Base-by-base conservation (phyloP, 75 land plant species). In the Cryptomeria japonica region DNA sequence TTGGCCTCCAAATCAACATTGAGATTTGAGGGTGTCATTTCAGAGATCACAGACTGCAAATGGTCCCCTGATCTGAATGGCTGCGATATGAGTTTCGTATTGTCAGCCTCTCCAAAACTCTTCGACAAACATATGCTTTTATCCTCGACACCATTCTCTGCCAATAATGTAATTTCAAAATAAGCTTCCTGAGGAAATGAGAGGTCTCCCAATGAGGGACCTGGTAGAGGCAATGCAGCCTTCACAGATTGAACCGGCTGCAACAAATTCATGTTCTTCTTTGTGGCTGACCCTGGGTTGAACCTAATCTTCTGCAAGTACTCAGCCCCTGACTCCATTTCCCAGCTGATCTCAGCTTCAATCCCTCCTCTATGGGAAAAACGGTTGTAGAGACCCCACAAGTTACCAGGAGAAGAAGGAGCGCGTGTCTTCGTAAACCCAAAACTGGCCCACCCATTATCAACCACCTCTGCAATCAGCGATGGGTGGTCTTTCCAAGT, bases 111-210 rank as follows among this genome's bases (percentile, higher is more conserved):
- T 90, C 94, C 32, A 87, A 92, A 85, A 87, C 94, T 56, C 46
- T 83, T 42, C 6, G 86, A 88, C 87, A 88, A 84, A 9, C 80
- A 16, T 79, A 85, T 28, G 32, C 70, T 39, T 41, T 56, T 87
- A 15, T 16, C 79, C 22, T 64, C 1, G 31, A 38, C 19, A 41
- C 87, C 92, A 77, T 39, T 49, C 77, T 61, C 88, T 39, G 87
- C 86, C 56, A 93, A 56, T 28, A 97, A 85, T 5, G 92, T 91
- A 86, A 95, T 90, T 83, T 97, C 99, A 39, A 95, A 96, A 78
- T 96, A 97, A 47, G 95, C 90, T 47, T 95, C 96, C 83, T 96
- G 95, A 0, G 99, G 99, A 87, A 94, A 97, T 0, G 95, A 88
- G 28, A 85, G 86, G 42, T 84, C 84, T 5, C 91, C 94, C 87